Base-by-base conservation (phyloP, 2,329 filamentous ascomycete species). In the Exophiala phaeomuriformis region DNA sequence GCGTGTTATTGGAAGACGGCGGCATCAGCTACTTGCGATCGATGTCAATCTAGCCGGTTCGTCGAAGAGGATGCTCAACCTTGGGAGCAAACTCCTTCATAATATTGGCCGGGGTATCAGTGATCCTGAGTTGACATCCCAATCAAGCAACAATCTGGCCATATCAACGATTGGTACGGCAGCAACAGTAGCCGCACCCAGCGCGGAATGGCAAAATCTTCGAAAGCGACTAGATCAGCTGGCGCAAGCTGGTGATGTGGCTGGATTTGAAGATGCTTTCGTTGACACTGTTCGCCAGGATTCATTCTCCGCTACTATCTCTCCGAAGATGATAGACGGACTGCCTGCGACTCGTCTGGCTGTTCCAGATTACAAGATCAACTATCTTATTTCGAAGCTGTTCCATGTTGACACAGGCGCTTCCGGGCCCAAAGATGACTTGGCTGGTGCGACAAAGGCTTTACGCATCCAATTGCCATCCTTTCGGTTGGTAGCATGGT, bases 21-120 rank as follows among this genome's bases (percentile, higher is more conserved):
- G 69, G 42, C 69, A 67, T 36, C 68, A 68, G 3, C 61, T 76
- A n/a, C 61, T 75, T 42, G 70, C 70, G 3, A 72, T 75, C 48
- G 73, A 76, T 52, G 58, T 76, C 43, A 68, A 63, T 37, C 62
- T 67, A 5, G 35, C 33, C 9, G 36, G 45, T 28, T 40, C 28
- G 60, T 68, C 12, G 59, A 68, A 45, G 63, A 46, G 46, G 28
- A 12, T 56, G 31, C 43, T 62, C 4, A 48, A 55, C 10, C 30
- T n/a, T 9, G 56, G 54, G 6, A 57, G 54, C 37, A 49, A 46
- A 8, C 52, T 62, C 7, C 37, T 59, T 29, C 52, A 61, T 12
- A 63, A 60, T 31, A 58, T 63, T 32, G 58, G 56, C 30, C 50
- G 51, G 28, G 56, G 48, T 8, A 41, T 52, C 32, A 44, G 27